Conservation (phyloP, 1,284 basidiomycete species). For the Lignosus rhinocerotis region DNA sequence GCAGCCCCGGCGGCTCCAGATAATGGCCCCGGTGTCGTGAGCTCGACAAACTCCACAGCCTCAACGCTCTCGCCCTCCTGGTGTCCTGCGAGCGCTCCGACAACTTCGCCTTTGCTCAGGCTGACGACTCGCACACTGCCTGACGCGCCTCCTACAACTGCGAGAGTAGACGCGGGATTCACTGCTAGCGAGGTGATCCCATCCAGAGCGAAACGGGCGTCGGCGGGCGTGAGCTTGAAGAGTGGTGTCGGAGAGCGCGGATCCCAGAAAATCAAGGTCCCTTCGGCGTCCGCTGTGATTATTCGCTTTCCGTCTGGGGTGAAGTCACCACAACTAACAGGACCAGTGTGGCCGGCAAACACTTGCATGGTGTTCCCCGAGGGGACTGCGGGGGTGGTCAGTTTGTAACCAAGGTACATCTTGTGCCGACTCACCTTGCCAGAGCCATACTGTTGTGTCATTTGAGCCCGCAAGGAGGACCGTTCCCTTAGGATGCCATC, state of each 20-base stretch:
- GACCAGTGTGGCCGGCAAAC: conserved; percentile 86
- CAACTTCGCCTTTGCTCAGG: conserved; percentile 83
- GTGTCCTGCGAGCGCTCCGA: conserved; percentile 83
- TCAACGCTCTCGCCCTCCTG: conserved; percentile 90
- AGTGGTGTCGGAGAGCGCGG: conserved; percentile 77
- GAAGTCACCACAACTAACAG: conserved; percentile 89
- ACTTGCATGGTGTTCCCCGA: conserved; percentile 95
- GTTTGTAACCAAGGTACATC: not conserved
- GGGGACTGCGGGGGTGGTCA: conserved; percentile 63
- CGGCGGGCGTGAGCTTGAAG: conserved; percentile 75
- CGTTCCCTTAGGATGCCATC: conserved; percentile 95
- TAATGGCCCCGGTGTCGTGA: conserved; percentile 51
- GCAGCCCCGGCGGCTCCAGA: conserved; percentile 20
- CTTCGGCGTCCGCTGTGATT: conserved; percentile 85
- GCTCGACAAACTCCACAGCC: conserved; percentile 82
- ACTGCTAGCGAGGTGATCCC: conserved; percentile 87
- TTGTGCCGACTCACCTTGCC: conserved; percentile 71
- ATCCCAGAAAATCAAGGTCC: conserved; percentile 90
- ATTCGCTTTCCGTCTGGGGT: conserved; percentile 93
- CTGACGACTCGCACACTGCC: conserved; percentile 87
- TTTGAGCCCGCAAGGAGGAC: conserved; percentile 92
- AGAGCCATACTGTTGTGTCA: conserved; percentile 96
- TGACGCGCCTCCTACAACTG: conserved; percentile 83
- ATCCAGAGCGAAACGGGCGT: conserved; percentile 77
- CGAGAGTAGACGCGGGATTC: conserved; percentile 83